Evolutionary conservation across 106 monocot genomes (phyloP), one percentile per base, ranked within the genome.

Genomic region (Apostasia shenzhenica): DNA sequence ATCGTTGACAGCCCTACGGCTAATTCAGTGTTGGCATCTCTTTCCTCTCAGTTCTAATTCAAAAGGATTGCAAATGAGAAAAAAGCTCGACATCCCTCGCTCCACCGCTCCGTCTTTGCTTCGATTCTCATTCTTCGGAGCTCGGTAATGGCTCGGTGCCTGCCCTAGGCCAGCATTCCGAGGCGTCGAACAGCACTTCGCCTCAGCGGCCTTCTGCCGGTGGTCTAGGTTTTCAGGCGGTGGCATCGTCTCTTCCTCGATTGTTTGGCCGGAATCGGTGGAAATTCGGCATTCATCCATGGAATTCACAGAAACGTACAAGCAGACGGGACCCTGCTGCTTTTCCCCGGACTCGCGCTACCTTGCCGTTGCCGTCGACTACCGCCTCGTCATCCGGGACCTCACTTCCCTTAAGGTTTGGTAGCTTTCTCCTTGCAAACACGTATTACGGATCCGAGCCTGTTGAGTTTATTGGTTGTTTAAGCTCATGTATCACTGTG

Each of bases 241-340:
- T 54, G 42, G 14, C 46, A 45, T 55, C 42, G 47, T 57, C 44
- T 46, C 46, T 56, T 58, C 55, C 8, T 5, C n/a, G 13, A 62
- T 45, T 62, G 44, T 62, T 62, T 59, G 62, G 13, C 5, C 8
- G 1, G 45, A 26, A 26, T 4, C 54, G 6, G 45, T 38, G 45
- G 26, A 12, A 5, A 1, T 54, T 2, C 56, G 3, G 14, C 2
- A 14, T 1, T 14, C 14, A 41, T 41, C 54, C 41, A 97, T 97
- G 95, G 92, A 97, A 69, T 92, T 99, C 80, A 87, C 97, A 41
- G 92, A 92, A 6, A 60, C 87, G 39, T 90, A 81, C 81, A 92
- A 92, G 87, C 89, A 90, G 72, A 83, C 89, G 50, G 97, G 97
- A 2, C 83, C 89, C 2, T 87, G 87, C 72, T 87, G 83, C 74